These are phyloP conservation scores for Parastagonospora avenae DNA, from an alignment of 2,329 filamentous ascomycete species.

Conservation along the genomic window DNA sequence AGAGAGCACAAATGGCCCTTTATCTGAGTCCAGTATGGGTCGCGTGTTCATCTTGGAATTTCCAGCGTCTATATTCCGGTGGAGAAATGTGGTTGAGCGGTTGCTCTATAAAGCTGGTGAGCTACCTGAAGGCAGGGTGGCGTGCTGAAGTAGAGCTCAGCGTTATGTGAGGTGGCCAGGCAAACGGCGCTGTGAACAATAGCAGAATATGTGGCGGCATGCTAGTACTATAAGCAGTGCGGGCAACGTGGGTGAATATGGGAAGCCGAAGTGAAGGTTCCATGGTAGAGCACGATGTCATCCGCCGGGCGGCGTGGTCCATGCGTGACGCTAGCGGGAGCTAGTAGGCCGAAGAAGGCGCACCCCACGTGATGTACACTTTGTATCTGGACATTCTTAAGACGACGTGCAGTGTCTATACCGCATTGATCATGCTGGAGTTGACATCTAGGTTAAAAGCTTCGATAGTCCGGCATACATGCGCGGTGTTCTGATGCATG, in stretches of 20 bases:
- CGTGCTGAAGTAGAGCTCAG: conserved; percentile 6
- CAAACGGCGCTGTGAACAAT: conserved; percentile 17
- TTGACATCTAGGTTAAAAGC: no score
- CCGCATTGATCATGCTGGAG: no score
- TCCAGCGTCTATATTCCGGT: neutral
- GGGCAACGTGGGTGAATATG: conserved; percentile 16
- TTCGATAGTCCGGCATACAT: no score
- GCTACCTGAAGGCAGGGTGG: conserved; percentile 18
- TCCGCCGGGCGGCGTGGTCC: conserved; percentile 11
- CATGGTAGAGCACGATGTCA: conserved; percentile 16
- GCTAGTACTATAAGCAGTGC: conserved; percentile 22
- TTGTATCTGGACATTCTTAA: neutral
- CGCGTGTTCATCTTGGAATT: conserved; percentile 78
- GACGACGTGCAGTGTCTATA: no score
- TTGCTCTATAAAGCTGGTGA: conserved; percentile 6
- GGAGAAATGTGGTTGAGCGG: neutral
- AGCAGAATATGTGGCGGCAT: conserved; percentile 21
- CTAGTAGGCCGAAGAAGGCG: conserved; percentile 14
- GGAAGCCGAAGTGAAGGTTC: conserved; percentile 8
- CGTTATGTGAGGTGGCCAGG: conserved; percentile 13
- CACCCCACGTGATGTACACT: conserved; percentile 6
- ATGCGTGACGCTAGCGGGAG: conserved; percentile 22
- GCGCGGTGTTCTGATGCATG: no score
- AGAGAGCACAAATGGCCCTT: conserved; percentile 76
- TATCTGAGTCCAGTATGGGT: conserved; percentile 78